Conservation (phyloP, 176 grass and related monocot genomes). For the Saccharum spontaneum region DNA sequence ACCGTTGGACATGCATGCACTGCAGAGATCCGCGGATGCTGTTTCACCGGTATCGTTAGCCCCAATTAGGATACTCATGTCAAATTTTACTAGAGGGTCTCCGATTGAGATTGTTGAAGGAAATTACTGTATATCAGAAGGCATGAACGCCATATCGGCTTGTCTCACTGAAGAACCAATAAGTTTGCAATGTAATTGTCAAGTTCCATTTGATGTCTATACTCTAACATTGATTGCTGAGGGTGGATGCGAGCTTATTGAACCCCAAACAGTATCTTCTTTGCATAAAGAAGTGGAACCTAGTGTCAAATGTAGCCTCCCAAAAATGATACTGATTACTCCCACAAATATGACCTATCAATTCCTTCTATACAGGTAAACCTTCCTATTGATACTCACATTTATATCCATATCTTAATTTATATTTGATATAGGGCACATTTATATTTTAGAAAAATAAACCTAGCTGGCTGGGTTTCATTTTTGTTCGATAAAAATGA, state of each 20-base stretch:
- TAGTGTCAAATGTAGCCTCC: neutral
- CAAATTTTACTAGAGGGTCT: neutral
- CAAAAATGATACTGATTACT: neutral
- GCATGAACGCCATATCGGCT: neutral
- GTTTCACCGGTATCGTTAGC: constrained; percentile 62
- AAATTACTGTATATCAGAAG: neutral
- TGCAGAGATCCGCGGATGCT: constrained; percentile 67
- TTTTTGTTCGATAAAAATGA: no score
- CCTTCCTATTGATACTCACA: no score
- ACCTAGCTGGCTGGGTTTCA: no score
- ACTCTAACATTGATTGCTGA: neutral
- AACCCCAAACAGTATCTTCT: neutral
- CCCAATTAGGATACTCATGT: neutral
- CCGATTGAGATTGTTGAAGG: neutral
- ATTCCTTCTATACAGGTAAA: no score
- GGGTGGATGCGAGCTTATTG: neutral
- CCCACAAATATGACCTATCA: neutral
- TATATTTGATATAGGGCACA: no score
- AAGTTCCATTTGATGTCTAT: neutral
- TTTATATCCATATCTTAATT: no score
- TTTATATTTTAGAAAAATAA: no score
- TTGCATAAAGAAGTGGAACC: neutral
- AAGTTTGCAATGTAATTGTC: neutral
- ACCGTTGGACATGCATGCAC: constrained; percentile 70
- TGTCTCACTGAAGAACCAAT: neutral